Percentiles rank a stretch among this genome's conserved stretches.
These are phyloP conservation scores for Nissolia schottii DNA, from an alignment of 306 rosid genomes.

Conservation along the genomic window DNA sequence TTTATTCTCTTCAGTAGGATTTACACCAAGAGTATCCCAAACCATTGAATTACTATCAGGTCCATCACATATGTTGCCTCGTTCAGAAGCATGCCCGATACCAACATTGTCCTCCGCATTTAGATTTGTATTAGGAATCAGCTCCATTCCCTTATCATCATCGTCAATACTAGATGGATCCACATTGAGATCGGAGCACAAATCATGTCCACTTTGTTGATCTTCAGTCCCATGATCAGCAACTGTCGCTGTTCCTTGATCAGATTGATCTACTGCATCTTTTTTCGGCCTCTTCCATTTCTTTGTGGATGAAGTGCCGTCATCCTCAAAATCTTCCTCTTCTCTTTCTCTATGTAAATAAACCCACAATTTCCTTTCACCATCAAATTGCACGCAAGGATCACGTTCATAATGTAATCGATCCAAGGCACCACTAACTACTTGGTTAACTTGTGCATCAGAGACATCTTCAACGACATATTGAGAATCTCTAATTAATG, in stretches of 20 bases:
- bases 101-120: slow-evolving; percentile 50
- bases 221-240: slow-evolving; percentile 64
- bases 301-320: slow-evolving; percentile 98
- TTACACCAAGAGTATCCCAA: slow-evolving; percentile 62
- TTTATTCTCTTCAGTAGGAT: slow-evolving; percentile 44
- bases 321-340: slow-evolving; percentile 99
- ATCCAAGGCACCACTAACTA: slow-evolving; percentile 98
- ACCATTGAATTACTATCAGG: slow-evolving; percentile 45
- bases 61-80: slow-evolving; percentile 48
- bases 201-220: slow-evolving; percentile 63
- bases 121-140: slow-evolving; percentile 34
- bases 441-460: slow-evolving; percentile 95
- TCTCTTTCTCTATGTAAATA: slow-evolving; percentile 98
- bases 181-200: slow-evolving; percentile 83
- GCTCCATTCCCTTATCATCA: slow-evolving; percentile 65
- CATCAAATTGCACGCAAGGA: slow-evolving; percentile 97
- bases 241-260: slow-evolving; percentile 76
- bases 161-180: slow-evolving; percentile 66
- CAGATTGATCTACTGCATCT: slow-evolving; percentile 73
- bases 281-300: slow-evolving; percentile 99
- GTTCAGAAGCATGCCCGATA: slow-evolving; percentile 49
- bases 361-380: slow-evolving; percentile 96
- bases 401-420: slow-evolving; percentile 99
- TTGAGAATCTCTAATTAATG: slow-evolving; percentile 95
- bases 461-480: slow-evolving; percentile 96